Conservation (phyloP, 2,329 filamentous ascomycete species). For the Ophiosphaerella narmari region DNA sequence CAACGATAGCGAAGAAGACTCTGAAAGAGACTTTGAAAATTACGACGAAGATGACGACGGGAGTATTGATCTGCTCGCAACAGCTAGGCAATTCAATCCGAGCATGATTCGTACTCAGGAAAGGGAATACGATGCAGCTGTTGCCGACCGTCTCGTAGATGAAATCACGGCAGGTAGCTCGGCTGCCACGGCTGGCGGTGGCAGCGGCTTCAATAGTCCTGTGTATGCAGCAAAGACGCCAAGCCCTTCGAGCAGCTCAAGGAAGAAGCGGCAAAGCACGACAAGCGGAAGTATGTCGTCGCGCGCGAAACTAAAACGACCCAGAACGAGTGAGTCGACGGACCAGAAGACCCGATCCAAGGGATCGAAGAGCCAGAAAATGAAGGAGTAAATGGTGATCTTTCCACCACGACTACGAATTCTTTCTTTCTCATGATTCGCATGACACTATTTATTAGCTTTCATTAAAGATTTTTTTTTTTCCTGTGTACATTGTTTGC, state of each 20-base stretch:
- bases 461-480: no score
- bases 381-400: neutral
- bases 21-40: slow-evolving; percentile 28
- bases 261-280: slow-evolving; percentile 8
- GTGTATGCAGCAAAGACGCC: neutral
- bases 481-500: no score
- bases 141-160: slow-evolving; percentile 54
- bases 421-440: no score
- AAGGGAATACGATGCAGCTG: slow-evolving; percentile 53
- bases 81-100: slow-evolving; percentile 51
- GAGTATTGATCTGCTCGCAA: slow-evolving; percentile 51
- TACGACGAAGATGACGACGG: slow-evolving; percentile 45
- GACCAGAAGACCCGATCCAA: neutral
- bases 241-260: neutral
- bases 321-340: slow-evolving; percentile 17
- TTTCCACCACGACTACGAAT: no score
- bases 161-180: slow-evolving; percentile 56
- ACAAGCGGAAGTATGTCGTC: slow-evolving; percentile 19
- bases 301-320: slow-evolving; percentile 17
- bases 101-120: slow-evolving; percentile 47
- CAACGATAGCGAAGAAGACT: slow-evolving; percentile 7
- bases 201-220: slow-evolving; percentile 54
- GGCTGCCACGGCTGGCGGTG: slow-evolving; percentile 55
- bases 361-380: slow-evolving; percentile 1
- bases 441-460: no score